Evolutionary conservation across 1,284 basidiomycete species (phyloP), one percentile per base, ranked within the genome.

Genomic region (Testicularia cyperi): DNA sequence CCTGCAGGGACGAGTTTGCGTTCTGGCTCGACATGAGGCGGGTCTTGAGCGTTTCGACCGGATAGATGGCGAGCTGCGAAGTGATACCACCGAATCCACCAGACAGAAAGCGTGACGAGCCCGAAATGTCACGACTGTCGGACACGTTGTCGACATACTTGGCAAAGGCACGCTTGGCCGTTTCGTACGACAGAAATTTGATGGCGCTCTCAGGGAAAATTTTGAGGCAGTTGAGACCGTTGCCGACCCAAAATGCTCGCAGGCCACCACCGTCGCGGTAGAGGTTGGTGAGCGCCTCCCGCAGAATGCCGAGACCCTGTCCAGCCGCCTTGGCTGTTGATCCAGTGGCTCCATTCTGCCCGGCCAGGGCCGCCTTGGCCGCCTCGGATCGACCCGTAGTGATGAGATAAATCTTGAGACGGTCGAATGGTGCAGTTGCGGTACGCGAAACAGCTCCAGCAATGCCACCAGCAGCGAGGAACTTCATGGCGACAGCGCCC

Each of bases 171-270:
- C 88, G 86, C 86, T 98, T 98, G 84, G 88, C 85, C 56, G 89
- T 88, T 79, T 98, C 95, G 78, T 97, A 98, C 6, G 88, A 79
- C 67, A 95, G 85, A 79, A 99, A 99, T 79, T 97, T 99, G 83
- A 98, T 97, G 15, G 95, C 95, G 73, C 78, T 47, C 53, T 81
- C 23, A 87, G 94, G 73, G 66, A 97, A 88, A 65, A 98, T 96
- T 80, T 98, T 98, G 44, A 86, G 82, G 28, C 91, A 86, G 66
- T 81, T 82, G 40, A 83, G 65, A 4, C 82, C 82, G 65, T 83
- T 83, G 18, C 82, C 82, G 5, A 82, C 90, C 94, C 95, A 99
- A 77, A 98, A 99, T 2, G 87, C 90, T 33, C 85, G 81, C 13
- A 96, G 67, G 4, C 95, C 92, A 2, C 74, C 74, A 15, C 91